A percentile compares a stretch with the other conserved stretches of the same genome.
Conservation (phyloP, 352 stramenopile genomes). For the Globisporangium middletonii region DNA sequence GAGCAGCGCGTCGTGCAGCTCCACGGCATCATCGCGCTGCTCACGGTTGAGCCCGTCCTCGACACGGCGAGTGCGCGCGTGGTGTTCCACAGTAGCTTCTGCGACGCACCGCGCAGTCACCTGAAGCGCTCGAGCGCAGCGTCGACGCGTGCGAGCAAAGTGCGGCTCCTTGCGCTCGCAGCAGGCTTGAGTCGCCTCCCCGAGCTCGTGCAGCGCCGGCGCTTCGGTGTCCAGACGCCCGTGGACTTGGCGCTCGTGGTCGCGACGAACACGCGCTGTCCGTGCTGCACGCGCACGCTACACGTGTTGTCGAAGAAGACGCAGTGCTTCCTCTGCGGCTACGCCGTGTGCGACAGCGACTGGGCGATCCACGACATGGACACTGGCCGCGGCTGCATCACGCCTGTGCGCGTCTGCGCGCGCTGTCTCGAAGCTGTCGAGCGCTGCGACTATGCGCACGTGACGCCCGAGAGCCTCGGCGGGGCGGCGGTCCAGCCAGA, state of each 20-base stretch:
- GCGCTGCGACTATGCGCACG: conserved; percentile 10
- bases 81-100: conserved; percentile 27
- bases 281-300: conserved; percentile 40
- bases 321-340: conserved; percentile 21
- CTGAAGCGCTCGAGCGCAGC: conserved; percentile 1
- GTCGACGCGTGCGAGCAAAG: conserved; percentile 10
- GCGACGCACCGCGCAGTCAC: conserved; percentile 4
- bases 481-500: neutral
- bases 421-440: conserved; percentile 17
- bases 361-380: conserved; percentile 19
- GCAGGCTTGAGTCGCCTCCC: conserved; percentile 26
- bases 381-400: neutral
- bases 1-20: no score
- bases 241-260: conserved; percentile 27
- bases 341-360: conserved; percentile 23
- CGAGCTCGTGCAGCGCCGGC: conserved; percentile 37
- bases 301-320: conserved; percentile 16
- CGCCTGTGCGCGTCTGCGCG: conserved; percentile 12
- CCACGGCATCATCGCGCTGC: neutral
- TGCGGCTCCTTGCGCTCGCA: conserved; percentile 30
- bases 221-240: conserved; percentile 43
- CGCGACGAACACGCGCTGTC: conserved; percentile 43
- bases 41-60: conserved; percentile 20
- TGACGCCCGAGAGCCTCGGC: conserved; percentile 2
- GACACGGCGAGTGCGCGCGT: conserved; percentile 13